A percentile compares a stretch with the other conserved stretches of the same genome.
These are phyloP conservation scores for Tulasnella sp. DNA, from an alignment of 768 basidiomycete genomes.

Conservation along the genomic window DNA sequence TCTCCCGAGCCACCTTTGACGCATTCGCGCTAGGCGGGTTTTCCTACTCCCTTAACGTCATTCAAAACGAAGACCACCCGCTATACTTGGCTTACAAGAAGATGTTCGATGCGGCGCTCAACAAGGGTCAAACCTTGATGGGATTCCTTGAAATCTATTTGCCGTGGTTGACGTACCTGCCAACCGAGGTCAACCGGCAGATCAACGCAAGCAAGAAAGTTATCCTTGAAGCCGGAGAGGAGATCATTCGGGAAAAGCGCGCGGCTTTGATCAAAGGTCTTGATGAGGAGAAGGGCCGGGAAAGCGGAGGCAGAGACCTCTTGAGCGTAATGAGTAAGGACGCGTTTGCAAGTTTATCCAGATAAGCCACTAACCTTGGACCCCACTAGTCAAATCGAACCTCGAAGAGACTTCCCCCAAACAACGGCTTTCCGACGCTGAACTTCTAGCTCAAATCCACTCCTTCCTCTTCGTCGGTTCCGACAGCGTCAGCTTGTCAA, in stretches of 20 bases:
- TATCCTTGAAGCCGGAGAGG: conserved; percentile 63
- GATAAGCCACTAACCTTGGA: background rate
- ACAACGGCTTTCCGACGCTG: conserved; percentile 76
- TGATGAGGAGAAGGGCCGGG: conserved; percentile 43
- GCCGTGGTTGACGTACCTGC: conserved; percentile 47
- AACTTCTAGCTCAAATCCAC: conserved; percentile 77
- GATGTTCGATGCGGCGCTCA: conserved; percentile 37
- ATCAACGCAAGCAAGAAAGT: conserved; percentile 50
- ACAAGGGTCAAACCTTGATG: conserved; percentile 39
- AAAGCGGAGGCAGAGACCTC: conserved; percentile 61
- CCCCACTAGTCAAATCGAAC: conserved; percentile 68
- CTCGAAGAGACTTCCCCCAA: conserved; percentile 45
- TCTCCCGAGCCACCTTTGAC: conserved; percentile 62
- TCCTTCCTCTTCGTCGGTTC: conserved; percentile 89
- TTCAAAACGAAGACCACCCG: conserved; percentile 70
- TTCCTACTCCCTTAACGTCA: conserved; percentile 68
- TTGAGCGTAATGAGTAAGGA: conserved; percentile 65
- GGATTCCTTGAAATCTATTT: conserved; percentile 51
- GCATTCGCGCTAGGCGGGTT: conserved; percentile 73
- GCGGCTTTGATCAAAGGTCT: conserved; percentile 39
- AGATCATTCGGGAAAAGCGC: conserved; percentile 74
- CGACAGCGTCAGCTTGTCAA: conserved; percentile 71
- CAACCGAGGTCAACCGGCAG: conserved; percentile 43
- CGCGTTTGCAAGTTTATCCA: conserved; percentile 8
- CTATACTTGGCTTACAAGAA: conserved; percentile 74